Evolutionary conservation across 495 filamentous ascomycete genomes (phyloP), one percentile per base, ranked within the genome.

Genomic region (Penicillium lividum): DNA sequence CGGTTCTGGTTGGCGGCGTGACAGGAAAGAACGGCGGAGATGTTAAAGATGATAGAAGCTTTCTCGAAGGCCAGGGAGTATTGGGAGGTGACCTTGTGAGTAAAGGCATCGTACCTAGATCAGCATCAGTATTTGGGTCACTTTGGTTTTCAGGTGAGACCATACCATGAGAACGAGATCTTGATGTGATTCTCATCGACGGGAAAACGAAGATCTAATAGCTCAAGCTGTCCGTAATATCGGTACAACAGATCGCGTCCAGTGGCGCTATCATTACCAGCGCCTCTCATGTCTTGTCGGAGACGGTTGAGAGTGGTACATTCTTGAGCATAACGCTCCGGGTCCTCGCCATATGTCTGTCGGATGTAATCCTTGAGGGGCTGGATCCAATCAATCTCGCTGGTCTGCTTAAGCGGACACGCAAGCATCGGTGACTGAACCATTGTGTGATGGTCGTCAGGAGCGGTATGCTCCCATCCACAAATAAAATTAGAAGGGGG

Each of bases 41-140:
- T 98, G 73, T 98, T 98, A 84, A 98, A 98, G 65, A 98, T 96
- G 70, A 98, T 96, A 55, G 95, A 98, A 18, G 94, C 94, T 73
- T 98, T 98, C 73, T 98, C 94, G 73, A 93, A 98, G 33, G 94
- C 94, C 31, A 98, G 83, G 31, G 93, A 97, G 75, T 95, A 96
- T 70, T 98, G 94, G 9, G 93, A 85, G 3, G 95, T 98, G 15
- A 90, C 82, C 67, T 97, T 97, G 71, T 96, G 92, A 27, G 94
- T 98, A 75, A 98, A 98, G 40, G 94, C 94, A 74, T 98, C 94
- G 73, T 93, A 96, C 93, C 93, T 98, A 68, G 2, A n/a, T 15
- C 7, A 54, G 16, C 1, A 46, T 46, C 44, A 42, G 4, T 5
- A 53, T 10, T 46, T n/a, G 18, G 15, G 11, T 54, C 34, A 50